These are phyloP conservation scores for Pseudonitzschia pungens DNA, from an alignment of 108 stramenopile species.

Conservation along the genomic window DNA sequence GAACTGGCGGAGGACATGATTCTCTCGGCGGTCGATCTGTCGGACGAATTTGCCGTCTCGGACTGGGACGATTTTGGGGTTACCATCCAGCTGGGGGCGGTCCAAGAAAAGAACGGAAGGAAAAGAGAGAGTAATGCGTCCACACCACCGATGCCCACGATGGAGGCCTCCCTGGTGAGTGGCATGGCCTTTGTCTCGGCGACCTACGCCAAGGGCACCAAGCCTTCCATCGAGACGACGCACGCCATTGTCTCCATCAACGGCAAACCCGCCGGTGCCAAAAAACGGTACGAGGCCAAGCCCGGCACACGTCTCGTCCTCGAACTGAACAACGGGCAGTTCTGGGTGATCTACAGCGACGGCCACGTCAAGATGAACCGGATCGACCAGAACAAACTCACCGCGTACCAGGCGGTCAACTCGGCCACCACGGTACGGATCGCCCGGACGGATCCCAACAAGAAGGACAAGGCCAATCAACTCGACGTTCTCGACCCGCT, in stretches of 20 bases:
- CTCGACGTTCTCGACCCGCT: background rate
- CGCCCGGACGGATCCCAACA: background rate
- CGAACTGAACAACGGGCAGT: conserved; percentile 11
- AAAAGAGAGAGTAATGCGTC: background rate
- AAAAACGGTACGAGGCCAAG: background rate
- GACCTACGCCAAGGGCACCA: background rate
- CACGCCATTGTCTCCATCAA: background rate
- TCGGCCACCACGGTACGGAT: background rate
- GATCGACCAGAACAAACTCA: background rate
- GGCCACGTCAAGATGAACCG: background rate
- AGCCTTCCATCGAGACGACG: background rate
- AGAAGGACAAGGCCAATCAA: too few relatives aligned
- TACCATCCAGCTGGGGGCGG: background rate
- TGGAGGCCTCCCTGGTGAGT: conserved; percentile 1
- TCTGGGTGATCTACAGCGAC: background rate
- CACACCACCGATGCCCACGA: background rate
- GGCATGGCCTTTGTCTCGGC: conserved; percentile 19
- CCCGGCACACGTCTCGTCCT: conserved; percentile 7
- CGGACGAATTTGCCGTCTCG: background rate
- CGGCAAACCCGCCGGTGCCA: background rate
- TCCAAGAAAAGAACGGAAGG: too few relatives aligned
- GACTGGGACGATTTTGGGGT: conserved; percentile 17
- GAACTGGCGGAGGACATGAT: background rate
- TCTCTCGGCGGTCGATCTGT: background rate
- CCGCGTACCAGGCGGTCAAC: background rate